A percentile compares a stretch with the other conserved stretches of the same genome.
Evolutionary conservation across 495 filamentous ascomycete genomes (phyloP).

Genomic region (Glonium stellatum): DNA sequence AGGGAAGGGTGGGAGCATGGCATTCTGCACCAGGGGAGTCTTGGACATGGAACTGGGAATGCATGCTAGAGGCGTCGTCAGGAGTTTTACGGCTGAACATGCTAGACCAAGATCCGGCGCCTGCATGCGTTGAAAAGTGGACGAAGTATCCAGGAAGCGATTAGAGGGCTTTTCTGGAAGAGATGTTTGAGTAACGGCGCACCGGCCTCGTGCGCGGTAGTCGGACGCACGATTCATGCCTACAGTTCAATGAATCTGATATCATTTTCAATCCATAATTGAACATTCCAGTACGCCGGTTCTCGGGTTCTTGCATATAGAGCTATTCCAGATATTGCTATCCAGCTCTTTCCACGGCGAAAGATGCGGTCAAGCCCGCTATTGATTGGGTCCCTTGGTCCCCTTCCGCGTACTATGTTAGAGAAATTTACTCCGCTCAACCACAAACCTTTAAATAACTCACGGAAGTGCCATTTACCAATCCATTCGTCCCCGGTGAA

Average conservation of each 20-base stretch:
- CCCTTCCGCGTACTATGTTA: background rate
- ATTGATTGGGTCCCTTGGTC: slow-evolving; percentile 4
- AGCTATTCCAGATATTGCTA: slow-evolving; percentile 11
- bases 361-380: slow-evolving; percentile 5
- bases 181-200: background rate
- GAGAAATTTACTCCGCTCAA: background rate
- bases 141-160: background rate
- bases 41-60: slow-evolving; percentile 10
- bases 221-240: slow-evolving; percentile 10
- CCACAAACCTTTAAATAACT: background rate
- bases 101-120: slow-evolving; percentile 14
- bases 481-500: background rate
- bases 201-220: slow-evolving; percentile 4
- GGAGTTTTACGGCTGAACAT: slow-evolving; percentile 9
- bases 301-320: slow-evolving; percentile 23
- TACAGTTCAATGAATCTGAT: background rate
- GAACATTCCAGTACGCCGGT: slow-evolving; percentile 18
- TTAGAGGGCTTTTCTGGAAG: background rate
- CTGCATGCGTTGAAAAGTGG: background rate
- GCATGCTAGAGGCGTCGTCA: slow-evolving; percentile 7
- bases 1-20: background rate
- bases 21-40: background rate
- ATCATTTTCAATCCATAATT: slow-evolving; percentile 13
- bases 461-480: background rate
- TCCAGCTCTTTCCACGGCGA: slow-evolving; percentile 5